Conservation (phyloP, 768 basidiomycete genomes). For the Symmetrospora coprosmae region DNA sequence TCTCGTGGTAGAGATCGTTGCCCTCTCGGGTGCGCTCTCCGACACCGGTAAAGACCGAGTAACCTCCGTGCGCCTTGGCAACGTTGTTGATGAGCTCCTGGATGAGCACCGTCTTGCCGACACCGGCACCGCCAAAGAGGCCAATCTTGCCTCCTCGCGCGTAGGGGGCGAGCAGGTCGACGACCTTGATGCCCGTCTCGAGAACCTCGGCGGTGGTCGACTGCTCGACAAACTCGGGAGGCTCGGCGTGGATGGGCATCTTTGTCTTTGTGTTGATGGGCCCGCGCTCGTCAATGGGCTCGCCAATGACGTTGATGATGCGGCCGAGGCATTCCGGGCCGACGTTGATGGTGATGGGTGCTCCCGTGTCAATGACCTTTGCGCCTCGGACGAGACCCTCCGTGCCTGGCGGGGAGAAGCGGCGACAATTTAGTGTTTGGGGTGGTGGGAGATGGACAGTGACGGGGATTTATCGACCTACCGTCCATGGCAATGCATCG, state of each 20-base stretch:
- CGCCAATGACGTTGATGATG: constrained; percentile 99
- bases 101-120: constrained; percentile 99
- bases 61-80: constrained; percentile 99
- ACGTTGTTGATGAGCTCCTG: constrained; percentile 98
- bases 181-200: constrained; percentile 99
- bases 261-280: constrained; percentile 73
- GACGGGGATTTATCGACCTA: too few relatives aligned
- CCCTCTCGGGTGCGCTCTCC: constrained; percentile 99
- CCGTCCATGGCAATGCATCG: constrained; percentile 97
- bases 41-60: constrained; percentile 75
- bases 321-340: constrained; percentile 87
- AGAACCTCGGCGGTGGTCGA: constrained; percentile 96
- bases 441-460: too few relatives aligned
- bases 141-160: constrained; percentile 99
- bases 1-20: constrained; percentile 93
- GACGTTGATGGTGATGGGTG: constrained; percentile 92
- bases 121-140: constrained; percentile 99
- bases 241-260: constrained; percentile 75
- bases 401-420: constrained; percentile 62
- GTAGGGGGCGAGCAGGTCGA: constrained; percentile 97
- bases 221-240: constrained; percentile 94
- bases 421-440: too few relatives aligned
- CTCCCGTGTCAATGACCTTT: constrained; percentile 90
- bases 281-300: constrained; percentile 98
- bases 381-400: constrained; percentile 99